Percentiles rank a stretch among this genome's conserved stretches.
Conservation (phyloP, 2,329 filamentous ascomycete genomes). For the Pseudogymnoascus sp. region DNA sequence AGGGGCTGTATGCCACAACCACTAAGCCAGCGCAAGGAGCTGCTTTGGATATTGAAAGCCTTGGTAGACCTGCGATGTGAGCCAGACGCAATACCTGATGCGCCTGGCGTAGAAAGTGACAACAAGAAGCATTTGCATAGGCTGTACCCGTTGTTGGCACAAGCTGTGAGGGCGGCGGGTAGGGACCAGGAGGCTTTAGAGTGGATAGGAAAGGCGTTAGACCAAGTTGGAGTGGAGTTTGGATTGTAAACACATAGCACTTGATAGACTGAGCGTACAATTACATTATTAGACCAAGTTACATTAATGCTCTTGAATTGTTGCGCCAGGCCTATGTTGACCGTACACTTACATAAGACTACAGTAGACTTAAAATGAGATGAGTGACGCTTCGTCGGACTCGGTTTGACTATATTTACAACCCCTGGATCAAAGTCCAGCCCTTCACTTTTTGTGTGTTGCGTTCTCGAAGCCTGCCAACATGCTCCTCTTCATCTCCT, state of each 20-base stretch:
- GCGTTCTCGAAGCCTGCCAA: conserved; percentile 39
- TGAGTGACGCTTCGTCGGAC: conserved; percentile 1
- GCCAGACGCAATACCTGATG: conserved; percentile 56
- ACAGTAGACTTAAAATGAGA: conserved; percentile 7
- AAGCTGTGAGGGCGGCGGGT: conserved; percentile 51
- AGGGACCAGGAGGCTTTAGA: conserved; percentile 53
- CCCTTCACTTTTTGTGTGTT: conserved; percentile 21
- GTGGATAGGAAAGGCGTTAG: conserved; percentile 51
- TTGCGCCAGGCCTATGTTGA: background rate
- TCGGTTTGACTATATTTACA: conserved; percentile 4
- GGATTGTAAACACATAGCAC: conserved; percentile 19
- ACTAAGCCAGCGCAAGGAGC: conserved; percentile 67
- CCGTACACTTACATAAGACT: conserved; percentile 1
- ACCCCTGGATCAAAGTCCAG: background rate
- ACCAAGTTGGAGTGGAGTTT: conserved; percentile 52
- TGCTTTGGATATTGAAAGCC: conserved; percentile 60
- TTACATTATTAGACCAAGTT: background rate
- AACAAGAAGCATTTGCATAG: conserved; percentile 67
- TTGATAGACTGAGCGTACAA: background rate
- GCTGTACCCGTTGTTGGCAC: conserved; percentile 69
- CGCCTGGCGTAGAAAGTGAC: conserved; percentile 44
- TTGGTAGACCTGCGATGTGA: conserved; percentile 63
- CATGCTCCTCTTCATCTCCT: conserved; percentile 39
- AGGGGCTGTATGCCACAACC: conserved; percentile 85
- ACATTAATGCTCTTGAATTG: background rate